A percentile compares a stretch with the other conserved stretches of the same genome.
These are phyloP conservation scores for Orbilia brochopaga DNA, from an alignment of 2,329 filamentous ascomycete species.

Conservation along the genomic window DNA sequence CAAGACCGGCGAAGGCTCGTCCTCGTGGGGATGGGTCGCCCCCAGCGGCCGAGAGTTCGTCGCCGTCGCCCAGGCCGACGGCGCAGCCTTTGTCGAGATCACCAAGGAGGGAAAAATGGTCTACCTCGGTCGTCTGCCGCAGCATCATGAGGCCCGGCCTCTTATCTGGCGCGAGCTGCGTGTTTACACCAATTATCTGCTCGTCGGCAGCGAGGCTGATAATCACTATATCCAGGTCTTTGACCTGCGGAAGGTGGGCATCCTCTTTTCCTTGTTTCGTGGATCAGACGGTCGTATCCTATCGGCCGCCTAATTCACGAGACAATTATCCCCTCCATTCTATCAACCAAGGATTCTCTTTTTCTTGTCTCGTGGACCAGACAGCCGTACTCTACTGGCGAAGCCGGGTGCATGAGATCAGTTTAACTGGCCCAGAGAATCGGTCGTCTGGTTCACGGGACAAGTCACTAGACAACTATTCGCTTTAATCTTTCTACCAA, in stretches of 20 bases:
- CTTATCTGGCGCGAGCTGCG: conserved; percentile 56
- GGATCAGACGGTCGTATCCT: too few relatives aligned
- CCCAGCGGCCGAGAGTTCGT: conserved; percentile 53
- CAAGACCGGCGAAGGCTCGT: conserved; percentile 56
- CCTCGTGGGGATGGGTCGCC: conserved; percentile 56
- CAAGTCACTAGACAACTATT: too few relatives aligned
- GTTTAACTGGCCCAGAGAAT: too few relatives aligned
- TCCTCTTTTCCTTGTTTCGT: neutral
- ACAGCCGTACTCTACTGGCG: too few relatives aligned
- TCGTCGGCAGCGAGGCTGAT: conserved; percentile 60
- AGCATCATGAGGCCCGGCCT: conserved; percentile 51
- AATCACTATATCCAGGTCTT: conserved; percentile 69
- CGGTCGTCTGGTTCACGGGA: too few relatives aligned
- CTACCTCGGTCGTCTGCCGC: conserved; percentile 54
- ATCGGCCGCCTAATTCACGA: too few relatives aligned
- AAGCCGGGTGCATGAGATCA: too few relatives aligned
- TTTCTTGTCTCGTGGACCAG: conserved; percentile 12
- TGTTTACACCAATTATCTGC: conserved; percentile 58
- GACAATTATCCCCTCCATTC: neutral
- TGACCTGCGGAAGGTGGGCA: conserved; percentile 62
- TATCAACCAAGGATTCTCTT: neutral
- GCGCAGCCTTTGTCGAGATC: conserved; percentile 54
- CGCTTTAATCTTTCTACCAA: too few relatives aligned
- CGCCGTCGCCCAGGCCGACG: conserved; percentile 53
- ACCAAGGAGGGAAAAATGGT: conserved; percentile 52